phyloP scores from a whole-genome alignment of 179 eudicot genomes.

The Silene noctiflora region DNA sequence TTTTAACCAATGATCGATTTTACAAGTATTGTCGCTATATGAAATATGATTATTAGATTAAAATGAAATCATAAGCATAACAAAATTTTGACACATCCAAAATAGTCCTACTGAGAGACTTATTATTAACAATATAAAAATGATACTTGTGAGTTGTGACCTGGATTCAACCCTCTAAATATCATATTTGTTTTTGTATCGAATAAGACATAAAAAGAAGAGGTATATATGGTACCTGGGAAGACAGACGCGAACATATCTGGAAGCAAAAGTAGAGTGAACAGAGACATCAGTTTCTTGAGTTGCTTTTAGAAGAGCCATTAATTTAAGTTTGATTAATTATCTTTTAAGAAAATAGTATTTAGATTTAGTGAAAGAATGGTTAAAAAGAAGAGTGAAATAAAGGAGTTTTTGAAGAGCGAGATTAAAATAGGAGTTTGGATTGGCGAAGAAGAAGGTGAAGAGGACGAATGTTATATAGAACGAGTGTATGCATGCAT shows the following conservation, averaged over 20 bases:
- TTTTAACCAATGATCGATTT: too few relatives aligned
- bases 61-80: too few relatives aligned
- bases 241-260: constrained; percentile 23
- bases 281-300: constrained; percentile 13
- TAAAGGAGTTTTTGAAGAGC: not conserved
- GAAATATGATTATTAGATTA: too few relatives aligned
- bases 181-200: too few relatives aligned
- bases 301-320: constrained; percentile 11
- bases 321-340: not conserved
- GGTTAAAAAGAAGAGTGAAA: not conserved
- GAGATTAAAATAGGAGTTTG: constrained; percentile 5
- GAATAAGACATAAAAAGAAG: not conserved
- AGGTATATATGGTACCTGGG: constrained; percentile 3
- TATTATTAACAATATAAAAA: too few relatives aligned
- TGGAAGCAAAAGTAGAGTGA: constrained; percentile 19
- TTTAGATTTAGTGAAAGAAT: not conserved
- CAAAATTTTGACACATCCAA: too few relatives aligned
- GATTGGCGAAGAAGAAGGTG: constrained; percentile 25
- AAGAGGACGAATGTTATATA: constrained; percentile 10
- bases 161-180: too few relatives aligned
- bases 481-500: too few relatives aligned
- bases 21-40: too few relatives aligned
- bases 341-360: too few relatives aligned
- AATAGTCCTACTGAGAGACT: too few relatives aligned
- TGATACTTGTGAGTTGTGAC: too few relatives aligned